Conservation (phyloP, 257 asterid species). For the Solanum paucissectum region DNA sequence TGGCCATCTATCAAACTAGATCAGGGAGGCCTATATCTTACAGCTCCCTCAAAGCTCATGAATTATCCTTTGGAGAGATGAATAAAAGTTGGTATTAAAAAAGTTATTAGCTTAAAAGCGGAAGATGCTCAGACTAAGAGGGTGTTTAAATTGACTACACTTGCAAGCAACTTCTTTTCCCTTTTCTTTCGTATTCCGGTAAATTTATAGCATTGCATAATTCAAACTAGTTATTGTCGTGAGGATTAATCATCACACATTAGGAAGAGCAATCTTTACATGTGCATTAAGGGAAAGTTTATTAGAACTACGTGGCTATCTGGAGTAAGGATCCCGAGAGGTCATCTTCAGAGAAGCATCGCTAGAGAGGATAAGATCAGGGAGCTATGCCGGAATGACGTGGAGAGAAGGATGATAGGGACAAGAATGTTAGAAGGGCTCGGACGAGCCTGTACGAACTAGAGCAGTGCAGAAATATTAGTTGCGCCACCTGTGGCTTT, state of each 20-base stretch:
- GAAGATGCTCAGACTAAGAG: background rate
- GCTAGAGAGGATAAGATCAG: too few species aligned
- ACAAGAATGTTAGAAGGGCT: too few species aligned
- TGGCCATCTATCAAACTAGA: background rate
- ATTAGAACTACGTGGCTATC: too few species aligned
- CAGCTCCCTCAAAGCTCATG: background rate
- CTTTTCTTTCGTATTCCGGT: background rate
- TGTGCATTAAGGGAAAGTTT: too few species aligned
- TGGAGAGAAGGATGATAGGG: too few species aligned
- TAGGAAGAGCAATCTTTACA: background rate
- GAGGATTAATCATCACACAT: background rate
- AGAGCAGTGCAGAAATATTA: too few species aligned
- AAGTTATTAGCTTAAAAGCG: background rate
- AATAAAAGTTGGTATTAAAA: background rate
- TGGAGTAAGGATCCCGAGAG: too few species aligned
- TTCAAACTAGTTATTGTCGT: background rate
- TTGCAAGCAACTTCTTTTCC: background rate
- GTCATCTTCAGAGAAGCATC: too few species aligned
- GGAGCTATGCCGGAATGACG: too few species aligned
- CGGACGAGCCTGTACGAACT: too few species aligned
- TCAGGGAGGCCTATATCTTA: background rate
- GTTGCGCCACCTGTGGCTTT: too few species aligned
- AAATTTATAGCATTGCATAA: background rate
- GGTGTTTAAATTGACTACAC: background rate
- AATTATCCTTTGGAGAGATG: background rate